phyloP scores from a whole-genome alignment of 1,284 basidiomycete genomes.

The Takashimella tepidaria region DNA sequence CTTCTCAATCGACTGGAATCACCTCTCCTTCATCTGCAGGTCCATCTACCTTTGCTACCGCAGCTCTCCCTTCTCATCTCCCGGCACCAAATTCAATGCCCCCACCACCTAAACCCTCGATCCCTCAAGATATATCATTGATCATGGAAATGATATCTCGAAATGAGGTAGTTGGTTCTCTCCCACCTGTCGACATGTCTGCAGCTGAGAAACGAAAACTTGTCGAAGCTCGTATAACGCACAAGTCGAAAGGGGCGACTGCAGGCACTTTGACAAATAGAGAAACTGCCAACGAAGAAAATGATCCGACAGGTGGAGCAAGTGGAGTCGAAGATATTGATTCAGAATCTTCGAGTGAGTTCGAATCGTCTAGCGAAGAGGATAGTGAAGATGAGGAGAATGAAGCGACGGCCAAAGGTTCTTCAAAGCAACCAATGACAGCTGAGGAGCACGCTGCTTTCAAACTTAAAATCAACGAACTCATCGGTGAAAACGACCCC shows the following conservation, averaged over 20 bases:
- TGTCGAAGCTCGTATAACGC: constrained; percentile 30
- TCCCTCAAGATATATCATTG: constrained; percentile 36
- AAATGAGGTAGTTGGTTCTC: constrained; percentile 36
- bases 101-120: constrained; percentile 21
- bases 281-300: neutral
- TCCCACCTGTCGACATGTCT: constrained; percentile 28
- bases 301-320: neutral
- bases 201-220: constrained; percentile 35
- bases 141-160: constrained; percentile 41
- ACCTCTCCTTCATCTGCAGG: neutral
- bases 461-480: constrained; percentile 23
- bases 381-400: constrained; percentile 18
- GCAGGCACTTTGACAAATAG: neutral
- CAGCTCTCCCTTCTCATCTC: neutral
- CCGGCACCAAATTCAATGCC: neutral
- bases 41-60: neutral
- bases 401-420: neutral
- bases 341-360: constrained; percentile 28
- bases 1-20: too few relatives aligned
- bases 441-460: constrained; percentile 21
- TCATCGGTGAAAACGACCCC: constrained; percentile 9
- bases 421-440: constrained; percentile 17
- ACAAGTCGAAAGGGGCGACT: neutral
- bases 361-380: constrained; percentile 26
- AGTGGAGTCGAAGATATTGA: constrained; percentile 5